These are phyloP conservation scores for Quercus lobata DNA, from an alignment of 331 rosid genomes.

Conservation along the genomic window DNA sequence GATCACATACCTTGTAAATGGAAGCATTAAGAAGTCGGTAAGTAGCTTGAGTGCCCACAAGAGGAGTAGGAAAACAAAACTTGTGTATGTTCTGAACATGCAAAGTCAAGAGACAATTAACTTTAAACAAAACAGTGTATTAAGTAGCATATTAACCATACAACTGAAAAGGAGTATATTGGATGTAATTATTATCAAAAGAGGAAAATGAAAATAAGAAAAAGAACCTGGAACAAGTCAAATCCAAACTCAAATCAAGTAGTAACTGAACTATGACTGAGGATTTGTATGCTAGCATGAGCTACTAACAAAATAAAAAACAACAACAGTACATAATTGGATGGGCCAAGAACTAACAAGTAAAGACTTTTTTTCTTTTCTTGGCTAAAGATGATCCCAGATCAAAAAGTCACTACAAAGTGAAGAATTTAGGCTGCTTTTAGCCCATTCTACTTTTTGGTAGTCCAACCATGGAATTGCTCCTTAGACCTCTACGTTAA, in stretches of 20 bases:
- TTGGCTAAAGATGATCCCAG: neutral
- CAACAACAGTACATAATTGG: neutral
- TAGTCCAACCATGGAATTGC: neutral
- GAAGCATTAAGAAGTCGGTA: conserved; percentile 57
- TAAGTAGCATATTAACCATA: conserved; percentile 14
- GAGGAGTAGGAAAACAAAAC: conserved; percentile 45
- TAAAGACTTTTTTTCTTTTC: neutral
- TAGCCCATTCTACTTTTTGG: no score
- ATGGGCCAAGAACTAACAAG: neutral
- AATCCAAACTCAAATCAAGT: neutral
- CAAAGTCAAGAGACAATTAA: conserved; percentile 11
- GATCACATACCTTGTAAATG: conserved; percentile 65
- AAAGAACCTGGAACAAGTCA: neutral
- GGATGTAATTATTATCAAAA: neutral
- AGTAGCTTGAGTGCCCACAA: conserved; percentile 36
- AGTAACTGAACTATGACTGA: neutral
- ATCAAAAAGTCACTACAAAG: neutral
- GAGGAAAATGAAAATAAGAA: conserved; percentile 11
- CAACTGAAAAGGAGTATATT: neutral
- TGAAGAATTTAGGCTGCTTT: no score
- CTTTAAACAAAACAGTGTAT: conserved; percentile 11
- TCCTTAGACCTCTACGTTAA: neutral
- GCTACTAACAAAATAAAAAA: neutral
- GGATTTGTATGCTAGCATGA: neutral
- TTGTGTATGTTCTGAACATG: conserved; percentile 75